Evolutionary conservation across 2,329 filamentous ascomycete genomes (phyloP).

Genomic region (Epichloe elymi): DNA sequence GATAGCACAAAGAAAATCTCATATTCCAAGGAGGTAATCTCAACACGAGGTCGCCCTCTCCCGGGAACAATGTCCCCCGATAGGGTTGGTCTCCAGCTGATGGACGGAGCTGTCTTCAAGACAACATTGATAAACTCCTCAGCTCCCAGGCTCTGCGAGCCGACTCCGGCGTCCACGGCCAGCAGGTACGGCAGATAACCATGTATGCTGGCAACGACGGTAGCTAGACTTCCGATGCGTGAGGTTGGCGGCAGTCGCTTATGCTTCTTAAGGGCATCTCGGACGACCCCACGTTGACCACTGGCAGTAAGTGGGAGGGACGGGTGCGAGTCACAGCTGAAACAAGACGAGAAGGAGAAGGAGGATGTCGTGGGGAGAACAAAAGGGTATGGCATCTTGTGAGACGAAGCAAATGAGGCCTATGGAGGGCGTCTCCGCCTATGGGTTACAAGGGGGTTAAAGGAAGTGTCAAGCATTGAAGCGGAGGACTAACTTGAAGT

Average conservation of each 20-base stretch:
- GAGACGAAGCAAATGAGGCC: background rate
- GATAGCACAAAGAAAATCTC: constrained; percentile 72
- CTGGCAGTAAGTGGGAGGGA: constrained; percentile 74
- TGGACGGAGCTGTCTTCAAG: constrained; percentile 44
- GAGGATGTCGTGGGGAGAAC: constrained; percentile 78
- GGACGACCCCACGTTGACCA: constrained; percentile 70
- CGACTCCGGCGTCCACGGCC: constrained; percentile 61
- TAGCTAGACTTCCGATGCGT: constrained; percentile 56
- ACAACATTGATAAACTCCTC: constrained; percentile 55
- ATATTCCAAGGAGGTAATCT: constrained; percentile 62
- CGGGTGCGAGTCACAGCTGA: constrained; percentile 72
- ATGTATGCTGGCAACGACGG: constrained; percentile 55
- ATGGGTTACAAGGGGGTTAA: background rate
- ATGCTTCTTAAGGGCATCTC: constrained; percentile 75
- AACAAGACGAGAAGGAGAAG: constrained; percentile 66
- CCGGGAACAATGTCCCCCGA: constrained; percentile 47
- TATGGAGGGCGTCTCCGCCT: background rate
- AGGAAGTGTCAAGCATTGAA: background rate
- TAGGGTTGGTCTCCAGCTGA: constrained; percentile 79
- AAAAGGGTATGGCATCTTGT: constrained; percentile 78
- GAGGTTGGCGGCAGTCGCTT: constrained; percentile 67
- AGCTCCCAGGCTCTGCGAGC: constrained; percentile 25
- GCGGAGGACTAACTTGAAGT: background rate
- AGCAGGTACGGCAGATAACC: constrained; percentile 76
- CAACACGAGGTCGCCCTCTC: constrained; percentile 52